Percentiles rank a stretch among this genome's conserved stretches.
Conservation (phyloP, 176 grass and related monocot genomes). For the Cenchrus fungigraminus region DNA sequence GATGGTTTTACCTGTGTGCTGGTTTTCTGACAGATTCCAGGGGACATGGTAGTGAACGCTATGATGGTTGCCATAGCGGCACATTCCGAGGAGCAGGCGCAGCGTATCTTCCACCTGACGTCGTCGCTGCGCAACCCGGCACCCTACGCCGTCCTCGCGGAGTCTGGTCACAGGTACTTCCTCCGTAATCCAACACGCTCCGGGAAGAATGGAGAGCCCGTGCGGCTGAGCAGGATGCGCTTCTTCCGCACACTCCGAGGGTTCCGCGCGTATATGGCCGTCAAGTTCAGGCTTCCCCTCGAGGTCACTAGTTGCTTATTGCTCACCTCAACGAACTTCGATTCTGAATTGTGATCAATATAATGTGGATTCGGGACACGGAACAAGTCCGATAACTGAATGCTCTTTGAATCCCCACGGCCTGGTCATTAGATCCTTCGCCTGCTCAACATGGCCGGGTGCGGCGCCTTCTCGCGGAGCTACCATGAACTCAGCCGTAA, state of each 20-base stretch:
- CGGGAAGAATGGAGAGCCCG: constrained; percentile 27
- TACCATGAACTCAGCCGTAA: constrained; percentile 2
- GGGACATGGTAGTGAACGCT: constrained; percentile 75
- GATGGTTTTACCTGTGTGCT: too few species aligned
- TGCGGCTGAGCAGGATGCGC: constrained; percentile 32
- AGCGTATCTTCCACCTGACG: constrained; percentile 49
- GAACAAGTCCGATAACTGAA: neutral
- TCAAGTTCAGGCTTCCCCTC: constrained; percentile 58
- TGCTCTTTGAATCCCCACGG: neutral
- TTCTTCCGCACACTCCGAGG: constrained; percentile 36
- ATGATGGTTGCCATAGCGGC: constrained; percentile 57
- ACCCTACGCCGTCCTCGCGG: constrained; percentile 16
- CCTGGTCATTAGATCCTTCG: constrained; percentile 38
- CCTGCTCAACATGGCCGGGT: constrained; percentile 23
- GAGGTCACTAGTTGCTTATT: constrained; percentile 2
- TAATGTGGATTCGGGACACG: neutral
- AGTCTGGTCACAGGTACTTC: constrained; percentile 45
- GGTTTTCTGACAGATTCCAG: constrained; percentile 42
- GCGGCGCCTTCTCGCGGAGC: neutral
- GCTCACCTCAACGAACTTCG: neutral
- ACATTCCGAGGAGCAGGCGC: constrained; percentile 33
- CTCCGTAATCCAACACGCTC: constrained; percentile 34
- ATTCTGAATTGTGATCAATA: neutral
- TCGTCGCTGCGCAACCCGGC: constrained; percentile 54
- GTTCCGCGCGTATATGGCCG: constrained; percentile 48